These are phyloP conservation scores for Emmonsiellopsis sp. DNA, from an alignment of 2,329 filamentous ascomycete genomes.

Conservation along the genomic window DNA sequence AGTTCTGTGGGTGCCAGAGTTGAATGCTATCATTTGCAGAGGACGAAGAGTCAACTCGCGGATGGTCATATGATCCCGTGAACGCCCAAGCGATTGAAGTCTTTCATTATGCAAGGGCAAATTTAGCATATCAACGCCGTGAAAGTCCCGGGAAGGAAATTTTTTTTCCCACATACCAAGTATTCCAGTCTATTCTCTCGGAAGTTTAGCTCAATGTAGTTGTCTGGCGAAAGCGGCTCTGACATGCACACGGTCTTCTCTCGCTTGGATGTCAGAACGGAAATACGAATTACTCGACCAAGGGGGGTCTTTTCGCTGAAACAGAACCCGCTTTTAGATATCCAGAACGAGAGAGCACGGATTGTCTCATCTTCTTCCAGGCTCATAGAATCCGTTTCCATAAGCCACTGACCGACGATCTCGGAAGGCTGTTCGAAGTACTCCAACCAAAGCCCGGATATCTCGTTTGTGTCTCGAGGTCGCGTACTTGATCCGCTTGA, in stretches of 20 bases:
- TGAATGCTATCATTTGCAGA: background rate
- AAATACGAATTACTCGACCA: constrained; percentile 1
- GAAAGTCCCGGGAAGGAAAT: background rate
- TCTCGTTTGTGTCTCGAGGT: background rate
- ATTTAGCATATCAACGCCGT: background rate
- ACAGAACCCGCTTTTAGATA: background rate
- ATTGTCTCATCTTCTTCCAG: background rate
- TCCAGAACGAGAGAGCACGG: constrained; percentile 1
- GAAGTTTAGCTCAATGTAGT: background rate
- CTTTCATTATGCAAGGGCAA: background rate
- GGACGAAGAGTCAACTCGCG: constrained; percentile 2
- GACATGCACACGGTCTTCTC: background rate
- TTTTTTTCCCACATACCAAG: constrained; percentile 1
- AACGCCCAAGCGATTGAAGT: constrained; percentile 3
- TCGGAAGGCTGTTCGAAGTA: background rate
- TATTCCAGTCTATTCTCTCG: constrained; percentile 3
- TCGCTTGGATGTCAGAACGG: constrained; percentile 1
- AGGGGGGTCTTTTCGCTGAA: background rate
- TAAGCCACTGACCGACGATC: constrained; percentile 5
- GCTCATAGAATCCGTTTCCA: background rate
- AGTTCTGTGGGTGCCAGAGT: background rate
- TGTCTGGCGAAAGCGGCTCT: background rate
- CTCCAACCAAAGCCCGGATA: background rate
- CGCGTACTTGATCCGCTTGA: background rate
- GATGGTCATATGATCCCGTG: background rate